Percentiles rank a stretch among this genome's conserved stretches.
phyloP scores from a whole-genome alignment of 140 eudicot species.

The Bidens hawaiensis region DNA sequence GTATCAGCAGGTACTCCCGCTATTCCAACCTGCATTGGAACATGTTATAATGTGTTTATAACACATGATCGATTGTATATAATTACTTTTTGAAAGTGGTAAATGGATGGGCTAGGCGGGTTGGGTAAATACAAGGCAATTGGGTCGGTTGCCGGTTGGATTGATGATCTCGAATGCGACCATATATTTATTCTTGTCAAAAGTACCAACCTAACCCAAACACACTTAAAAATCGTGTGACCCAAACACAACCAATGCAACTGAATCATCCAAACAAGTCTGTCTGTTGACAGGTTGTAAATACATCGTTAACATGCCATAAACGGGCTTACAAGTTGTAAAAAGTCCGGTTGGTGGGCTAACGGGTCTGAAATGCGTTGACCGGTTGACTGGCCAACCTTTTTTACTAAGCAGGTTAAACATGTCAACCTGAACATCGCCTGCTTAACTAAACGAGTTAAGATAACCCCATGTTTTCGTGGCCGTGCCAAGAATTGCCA shows the following conservation, averaged over 20 bases:
- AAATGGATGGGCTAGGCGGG: neutral
- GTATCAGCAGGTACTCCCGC: constrained; percentile 84
- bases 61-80: neutral
- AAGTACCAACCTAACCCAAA: neutral
- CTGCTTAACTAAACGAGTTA: neutral
- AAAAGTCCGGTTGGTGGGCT: neutral
- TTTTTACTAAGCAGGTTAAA: neutral
- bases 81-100: neutral
- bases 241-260: neutral
- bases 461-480: too few species aligned
- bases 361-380: neutral
- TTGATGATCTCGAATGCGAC: neutral
- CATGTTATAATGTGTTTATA: neutral
- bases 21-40: constrained; percentile 60
- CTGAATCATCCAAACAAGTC: too few species aligned
- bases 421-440: neutral
- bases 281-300: too few species aligned
- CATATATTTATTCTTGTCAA: neutral
- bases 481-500: neutral
- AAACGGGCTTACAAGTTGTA: neutral
- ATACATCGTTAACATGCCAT: too few species aligned
- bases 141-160: neutral
- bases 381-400: neutral
- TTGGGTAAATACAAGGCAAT: neutral
- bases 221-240: too few species aligned